Evolutionary conservation across 352 stramenopile genomes (phyloP).

Genomic region (Salisapilia sapeloensis): DNA sequence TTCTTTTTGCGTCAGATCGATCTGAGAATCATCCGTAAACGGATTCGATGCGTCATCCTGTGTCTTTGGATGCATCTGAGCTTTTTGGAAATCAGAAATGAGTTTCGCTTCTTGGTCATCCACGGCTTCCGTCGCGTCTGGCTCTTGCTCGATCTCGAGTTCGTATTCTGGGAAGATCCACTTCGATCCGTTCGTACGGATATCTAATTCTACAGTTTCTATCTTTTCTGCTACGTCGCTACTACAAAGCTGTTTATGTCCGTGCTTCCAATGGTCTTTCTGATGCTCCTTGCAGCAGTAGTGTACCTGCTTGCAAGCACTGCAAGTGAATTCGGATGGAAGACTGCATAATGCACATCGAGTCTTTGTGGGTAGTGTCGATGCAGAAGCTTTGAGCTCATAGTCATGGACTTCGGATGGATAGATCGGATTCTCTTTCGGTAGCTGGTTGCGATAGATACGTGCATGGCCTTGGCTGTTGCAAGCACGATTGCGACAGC

Average conservation of each 20-base stretch:
- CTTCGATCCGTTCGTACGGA: slow-evolving; percentile 36
- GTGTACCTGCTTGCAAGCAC: slow-evolving; percentile 45
- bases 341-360: slow-evolving; percentile 48
- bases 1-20: slow-evolving; percentile 60
- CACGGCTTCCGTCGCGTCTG: slow-evolving; percentile 28
- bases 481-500: slow-evolving; percentile 61
- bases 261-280: slow-evolving; percentile 60
- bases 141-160: slow-evolving; percentile 67
- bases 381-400: slow-evolving; percentile 6
- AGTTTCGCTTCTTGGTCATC: slow-evolving; percentile 65
- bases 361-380: neutral
- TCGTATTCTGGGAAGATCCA: slow-evolving; percentile 62
- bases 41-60: slow-evolving; percentile 19
- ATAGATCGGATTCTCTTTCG: slow-evolving; percentile 83
- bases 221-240: neutral
- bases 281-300: slow-evolving; percentile 69
- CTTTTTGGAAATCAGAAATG: slow-evolving; percentile 47
- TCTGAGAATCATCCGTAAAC: slow-evolving; percentile 52
- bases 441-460: slow-evolving; percentile 77
- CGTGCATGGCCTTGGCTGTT: slow-evolving; percentile 34
- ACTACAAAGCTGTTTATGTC: slow-evolving; percentile 22
- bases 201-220: neutral
- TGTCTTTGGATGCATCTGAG: slow-evolving; percentile 8
- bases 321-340: slow-evolving; percentile 47
- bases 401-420: slow-evolving; percentile 23